These are phyloP conservation scores for Thermothielavioides terrestris DNA, from an alignment of 495 filamentous ascomycete genomes.

Conservation along the genomic window DNA sequence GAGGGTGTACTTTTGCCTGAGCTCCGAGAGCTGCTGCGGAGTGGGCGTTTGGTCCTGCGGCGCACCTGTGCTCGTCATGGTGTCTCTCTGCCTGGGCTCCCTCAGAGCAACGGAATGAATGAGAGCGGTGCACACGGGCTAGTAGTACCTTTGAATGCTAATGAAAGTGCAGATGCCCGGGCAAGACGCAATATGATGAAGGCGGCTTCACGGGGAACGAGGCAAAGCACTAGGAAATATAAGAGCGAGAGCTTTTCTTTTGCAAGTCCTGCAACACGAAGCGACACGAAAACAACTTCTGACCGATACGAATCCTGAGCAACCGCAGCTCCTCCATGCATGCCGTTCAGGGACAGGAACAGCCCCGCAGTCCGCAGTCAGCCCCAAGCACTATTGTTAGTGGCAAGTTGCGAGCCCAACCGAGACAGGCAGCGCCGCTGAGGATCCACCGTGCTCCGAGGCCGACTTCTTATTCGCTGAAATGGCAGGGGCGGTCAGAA, in stretches of 20 bases:
- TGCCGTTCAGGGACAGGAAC: not conserved
- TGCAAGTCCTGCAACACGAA: not conserved
- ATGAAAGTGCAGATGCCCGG: not conserved
- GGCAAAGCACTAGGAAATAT: no score
- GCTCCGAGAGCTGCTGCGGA: conserved; percentile 59
- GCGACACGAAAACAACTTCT: not conserved
- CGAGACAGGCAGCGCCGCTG: not conserved
- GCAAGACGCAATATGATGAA: not conserved
- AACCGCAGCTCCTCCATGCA: conserved; percentile 5
- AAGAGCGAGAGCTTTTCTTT: conserved; percentile 1
- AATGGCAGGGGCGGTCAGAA: not conserved
- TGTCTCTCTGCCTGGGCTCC: no score
- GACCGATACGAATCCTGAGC: conserved; percentile 4
- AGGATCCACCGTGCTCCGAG: not conserved
- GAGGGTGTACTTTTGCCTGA: conserved; percentile 67
- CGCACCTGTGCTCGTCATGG: conserved; percentile 23
- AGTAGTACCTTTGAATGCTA: no score
- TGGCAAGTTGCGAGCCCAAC: not conserved
- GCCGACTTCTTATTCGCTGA: not conserved
- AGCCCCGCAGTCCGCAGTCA: not conserved
- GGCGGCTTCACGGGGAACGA: not conserved
- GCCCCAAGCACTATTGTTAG: not conserved
- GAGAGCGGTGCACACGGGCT: no score
- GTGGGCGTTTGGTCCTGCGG: conserved; percentile 59
- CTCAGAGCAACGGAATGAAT: no score